Base-by-base conservation (phyloP, 1,284 basidiomycete species). In the Polyporus tsugae region DNA sequence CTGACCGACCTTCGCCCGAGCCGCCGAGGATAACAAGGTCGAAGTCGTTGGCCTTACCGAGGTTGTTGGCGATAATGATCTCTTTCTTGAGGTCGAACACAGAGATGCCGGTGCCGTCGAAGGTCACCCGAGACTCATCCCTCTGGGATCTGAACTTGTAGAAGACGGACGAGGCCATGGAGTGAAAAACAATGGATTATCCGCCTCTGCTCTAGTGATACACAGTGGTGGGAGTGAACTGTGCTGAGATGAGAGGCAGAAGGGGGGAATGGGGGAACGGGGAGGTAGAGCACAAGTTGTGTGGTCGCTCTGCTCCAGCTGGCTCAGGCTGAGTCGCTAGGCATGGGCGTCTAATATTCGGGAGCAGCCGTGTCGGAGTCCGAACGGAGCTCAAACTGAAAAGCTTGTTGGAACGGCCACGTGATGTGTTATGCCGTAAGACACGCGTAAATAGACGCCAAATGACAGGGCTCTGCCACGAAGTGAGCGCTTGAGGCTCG, bases 11-110 rank as follows among this genome's bases (percentile, higher is more conserved):
- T 88, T 97, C 93, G 72, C 94, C 92, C n/a, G 91, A 89, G 63
- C 89, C 85, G 78, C 98, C 95, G 77, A 91, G 93, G 39, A 99
- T 85, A 66, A 90, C 90, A 49, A 99, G 87, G 82, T 99, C 98
- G 85, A 99, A 99, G 80, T 99, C 98, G 78, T 93, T 95, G 70
- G 96, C 96, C 84, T 98, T 98, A 83, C 90, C 90, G 76, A 99
- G 91, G 80, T 95, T 97, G 81, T 98, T 98, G 78, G 93, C 94
- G 73, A 98, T 84, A 77, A 99, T 97, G 79, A 99, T 95, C 84
- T 99, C 97, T 84, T 93, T 94, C 85, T 99, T 99, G 80, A 99
- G 86, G 82, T 99, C 98, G 87, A 98, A 99, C 73, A 99, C 95
- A 76, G 96, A 97, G 79, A 99, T 98, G 73, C 96, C 95, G 72